Evolutionary conservation across 306 rosid species (phyloP), one percentile per base, ranked within the genome.

Genomic region (barrel medic (Medicago truncatula)): DNA sequence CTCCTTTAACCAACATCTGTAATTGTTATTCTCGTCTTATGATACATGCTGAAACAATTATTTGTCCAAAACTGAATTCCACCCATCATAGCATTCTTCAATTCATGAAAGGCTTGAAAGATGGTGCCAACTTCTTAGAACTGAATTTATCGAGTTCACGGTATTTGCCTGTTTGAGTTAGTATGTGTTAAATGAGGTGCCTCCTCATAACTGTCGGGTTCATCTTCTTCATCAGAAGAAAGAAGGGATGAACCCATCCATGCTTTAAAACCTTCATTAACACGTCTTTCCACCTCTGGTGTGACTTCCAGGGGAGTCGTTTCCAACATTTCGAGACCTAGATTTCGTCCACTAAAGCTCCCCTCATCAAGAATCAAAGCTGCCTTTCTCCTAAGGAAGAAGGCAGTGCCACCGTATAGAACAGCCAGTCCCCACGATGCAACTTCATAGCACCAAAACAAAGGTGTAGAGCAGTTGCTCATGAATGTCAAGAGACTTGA

Each of bases 201-300:
- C 80, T 83, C 92, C 46, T 85, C 87, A 34, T 85, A 87, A 77
- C 84, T 80, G 66, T 85, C 90, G 39, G 84, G 86, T 77, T 92
- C 97, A 71, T 95, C 98, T 86, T 92, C 98, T 8, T 95, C 99
- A 4, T 95, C 98, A 0, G 99, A 95, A 28, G 99, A 95, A 76
- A 92, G 85, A 83, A 92, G 91, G 68, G 99, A 92, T 9, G 98
- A 82, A 9, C 98, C 98, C 98, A 95, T 95, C 99, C 99, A 95
- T 60, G 96, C 84, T 78, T 88, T 95, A 67, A 95, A 95, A 72
- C 97, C 98, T 86, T 90, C 99, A 58, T 75, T 87, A 46, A 90
- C 92, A 50, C 91, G 88, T 75, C 96, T 88, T 82, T 95, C 97
- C 80, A 95, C 88, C 53, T 89, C 97, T 20, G 97, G 96, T n/a